Base-by-base conservation (phyloP, 2,329 filamentous ascomycete genomes). In the Microdochium trichocladiopsis region DNA sequence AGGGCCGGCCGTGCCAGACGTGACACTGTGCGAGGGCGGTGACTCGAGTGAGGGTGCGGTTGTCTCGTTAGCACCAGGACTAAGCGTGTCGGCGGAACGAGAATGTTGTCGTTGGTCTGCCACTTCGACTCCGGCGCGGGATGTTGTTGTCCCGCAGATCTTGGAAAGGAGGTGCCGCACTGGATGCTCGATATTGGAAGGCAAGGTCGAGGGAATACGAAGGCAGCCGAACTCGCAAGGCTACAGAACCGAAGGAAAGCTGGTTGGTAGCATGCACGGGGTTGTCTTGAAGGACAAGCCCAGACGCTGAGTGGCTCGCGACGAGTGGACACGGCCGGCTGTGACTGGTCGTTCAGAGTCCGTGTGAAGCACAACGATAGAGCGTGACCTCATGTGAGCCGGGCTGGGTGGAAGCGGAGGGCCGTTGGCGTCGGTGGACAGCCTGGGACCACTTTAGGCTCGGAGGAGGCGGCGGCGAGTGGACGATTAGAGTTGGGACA, bases 91-190 rank as follows among this genome's bases (percentile, higher is more conserved):
- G 71, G 72, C 69, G 70, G 67, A 60, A 60, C 63, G 69, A 68
- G 62, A 59, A 55, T 72, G 70, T 67, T 79, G 74, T 68, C 66
- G 75, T 76, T 83, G 79, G 82, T 87, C 79, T 79, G 86, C 86
- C 86, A 89, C 86, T 79, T 83, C 85, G 83, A 83, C 73, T 70
- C 63, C 70, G 61, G 62, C 72, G 73, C 72, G 75, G 78, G 72
- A 72, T 37, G 51, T 33, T 23, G 49, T 28, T 56, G 66, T 70
- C 69, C 74, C 70, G 69, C 71, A 64, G 61, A n/a, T n/a, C 60
- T 54, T 60, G 47, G 49, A 57, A 58, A 43, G 25, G 48, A 22
- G 31, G 50, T 48, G 22, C n/a, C 21, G 49, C 25, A n/a, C 33
- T 22, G 33, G 47, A 36, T 25, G 25, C 22, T n/a, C 47, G 23